Evolutionary conservation across 2,329 filamentous ascomycete genomes (phyloP), one percentile per base, ranked within the genome.

Genomic region (Periconia digitata): DNA sequence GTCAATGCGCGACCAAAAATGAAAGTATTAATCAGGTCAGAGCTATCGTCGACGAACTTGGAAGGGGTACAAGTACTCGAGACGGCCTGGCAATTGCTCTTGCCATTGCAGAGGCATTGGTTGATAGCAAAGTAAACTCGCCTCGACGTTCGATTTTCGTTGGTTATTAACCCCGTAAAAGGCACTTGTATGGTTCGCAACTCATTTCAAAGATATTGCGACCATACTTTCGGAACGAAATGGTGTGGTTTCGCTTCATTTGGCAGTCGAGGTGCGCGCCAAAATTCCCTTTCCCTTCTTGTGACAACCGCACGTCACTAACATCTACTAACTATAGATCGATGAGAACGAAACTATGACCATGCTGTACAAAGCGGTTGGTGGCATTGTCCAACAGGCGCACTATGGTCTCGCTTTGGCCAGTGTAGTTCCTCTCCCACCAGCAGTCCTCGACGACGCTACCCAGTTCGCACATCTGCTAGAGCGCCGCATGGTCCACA

Each of bases 61-160:
- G 94, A 0, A 83, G 94, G 22, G 92, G 91, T 1, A 99, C 94
- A 0, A 94, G 90, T 64, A 92, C 89, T 0, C 81, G 85, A 20
- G 94, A 99, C 64, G 94, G 94, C 0, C 75, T 97, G 1, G 86
- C 90, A 0, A 95, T 99, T 62, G 90, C 94, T 1, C 79, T 96
- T 41, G 89, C 92, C 2, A 91, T 97, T 63, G 87, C 92, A 0
- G 94, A 97, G 74, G 89, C 89, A 0, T 76, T 99, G 3, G 81
- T 96, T 4, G 82, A 91, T 50, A 94, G 84, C 58, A 80, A 57
- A 37, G 67, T 66, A 49, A 24, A 57, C 44, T 12, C 27, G n/a
- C 24, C n/a, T 10, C 5, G 12, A 5, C 32, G 2, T 6, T 3
- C 37, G 5, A 24, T 8, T 10, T 12, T 21, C n/a, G 16, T 12